Conservation (phyloP, 495 filamentous ascomycete genomes). For the Hypoxylon intermedium region DNA sequence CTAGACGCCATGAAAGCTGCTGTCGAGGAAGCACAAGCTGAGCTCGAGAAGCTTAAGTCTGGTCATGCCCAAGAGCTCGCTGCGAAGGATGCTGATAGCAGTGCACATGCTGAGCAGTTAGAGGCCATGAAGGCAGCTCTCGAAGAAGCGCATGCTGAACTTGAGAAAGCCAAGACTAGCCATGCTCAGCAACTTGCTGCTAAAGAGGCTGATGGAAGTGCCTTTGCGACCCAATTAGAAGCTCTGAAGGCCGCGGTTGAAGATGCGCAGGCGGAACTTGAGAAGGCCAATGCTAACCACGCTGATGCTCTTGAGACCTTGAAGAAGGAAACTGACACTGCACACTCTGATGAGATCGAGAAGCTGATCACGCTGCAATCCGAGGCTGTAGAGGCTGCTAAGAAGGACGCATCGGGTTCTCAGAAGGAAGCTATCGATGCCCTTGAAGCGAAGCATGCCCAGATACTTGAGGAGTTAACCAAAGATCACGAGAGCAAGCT, state of each 20-base stretch:
- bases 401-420: slow-evolving; percentile 42
- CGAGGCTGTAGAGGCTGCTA: slow-evolving; percentile 51
- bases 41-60: slow-evolving; percentile 34
- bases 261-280: slow-evolving; percentile 47
- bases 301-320: slow-evolving; percentile 47
- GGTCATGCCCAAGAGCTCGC: slow-evolving; percentile 45
- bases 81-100: slow-evolving; percentile 38
- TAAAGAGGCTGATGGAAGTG: slow-evolving; percentile 41
- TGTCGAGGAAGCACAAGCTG: slow-evolving; percentile 27
- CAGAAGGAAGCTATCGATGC: slow-evolving; percentile 47
- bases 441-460: slow-evolving; percentile 51
- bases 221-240: slow-evolving; percentile 38
- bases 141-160: slow-evolving; percentile 30
- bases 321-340: slow-evolving; percentile 53
- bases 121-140: slow-evolving; percentile 35
- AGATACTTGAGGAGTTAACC: slow-evolving; percentile 51
- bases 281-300: slow-evolving; percentile 49
- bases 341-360: slow-evolving; percentile 57
- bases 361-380: slow-evolving; percentile 54
- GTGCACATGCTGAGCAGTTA: slow-evolving; percentile 37
- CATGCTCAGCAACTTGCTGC: slow-evolving; percentile 38
- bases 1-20: slow-evolving; percentile 45
- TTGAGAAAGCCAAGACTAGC: slow-evolving; percentile 36
- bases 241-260: slow-evolving; percentile 43
- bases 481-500: slow-evolving; percentile 46